phyloP scores from a whole-genome alignment of 306 rosid species.

The Fragaria ananassa region DNA sequence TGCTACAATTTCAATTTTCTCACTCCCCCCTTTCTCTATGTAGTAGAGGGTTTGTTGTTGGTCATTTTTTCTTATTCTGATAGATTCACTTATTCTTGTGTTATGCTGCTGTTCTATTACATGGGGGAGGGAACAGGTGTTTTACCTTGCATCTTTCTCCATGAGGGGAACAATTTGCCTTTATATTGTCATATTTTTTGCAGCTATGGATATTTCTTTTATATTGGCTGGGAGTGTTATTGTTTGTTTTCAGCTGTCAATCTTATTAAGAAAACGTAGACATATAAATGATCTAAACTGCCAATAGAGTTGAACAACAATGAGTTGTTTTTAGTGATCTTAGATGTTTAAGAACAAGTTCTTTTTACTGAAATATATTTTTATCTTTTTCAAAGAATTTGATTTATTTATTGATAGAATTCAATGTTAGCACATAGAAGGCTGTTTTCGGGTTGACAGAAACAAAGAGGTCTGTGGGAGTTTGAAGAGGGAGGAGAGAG shows the following conservation, averaged over 20 bases:
- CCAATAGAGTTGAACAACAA: not conserved
- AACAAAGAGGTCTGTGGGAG: not conserved
- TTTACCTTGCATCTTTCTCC: not conserved
- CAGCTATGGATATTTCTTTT: not conserved
- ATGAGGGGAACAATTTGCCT: not conserved
- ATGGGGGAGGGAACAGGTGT: not conserved
- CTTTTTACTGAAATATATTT: not conserved
- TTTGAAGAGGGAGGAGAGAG: not conserved
- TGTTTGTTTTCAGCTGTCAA: not conserved
- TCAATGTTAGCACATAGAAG: not conserved
- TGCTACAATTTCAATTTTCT: not conserved
- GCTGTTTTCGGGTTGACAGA: not conserved
- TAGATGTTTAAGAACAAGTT: not conserved
- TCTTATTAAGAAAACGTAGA: not conserved
- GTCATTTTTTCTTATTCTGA: not conserved
- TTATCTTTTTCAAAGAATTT: not conserved
- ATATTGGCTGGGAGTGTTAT: not conserved
- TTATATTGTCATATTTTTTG: not conserved
- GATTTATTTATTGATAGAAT: not conserved
- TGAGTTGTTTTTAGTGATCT: not conserved
- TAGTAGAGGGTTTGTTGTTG: not conserved
- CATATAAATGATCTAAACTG: not conserved
- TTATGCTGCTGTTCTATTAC: not conserved
- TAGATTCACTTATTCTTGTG: constrained; percentile 1
- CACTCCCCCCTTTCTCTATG: not conserved